Base-by-base conservation (phyloP, 345 rosid genomes). In the Litchi chinensis region DNA sequence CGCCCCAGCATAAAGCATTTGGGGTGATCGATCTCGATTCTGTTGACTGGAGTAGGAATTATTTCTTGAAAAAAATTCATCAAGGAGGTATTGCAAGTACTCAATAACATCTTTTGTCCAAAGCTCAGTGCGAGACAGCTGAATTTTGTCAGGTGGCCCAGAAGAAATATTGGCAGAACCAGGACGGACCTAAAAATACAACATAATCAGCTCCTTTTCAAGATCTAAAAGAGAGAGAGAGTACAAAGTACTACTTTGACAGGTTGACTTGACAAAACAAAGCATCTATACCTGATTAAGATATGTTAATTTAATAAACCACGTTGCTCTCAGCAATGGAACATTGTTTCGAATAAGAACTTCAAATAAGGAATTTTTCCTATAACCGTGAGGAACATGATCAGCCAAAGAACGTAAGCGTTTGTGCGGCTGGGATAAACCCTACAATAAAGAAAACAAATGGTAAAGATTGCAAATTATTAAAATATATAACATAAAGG, bases 31-130 rank as follows among this genome's bases (percentile, higher is more conserved):
- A 82, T 88, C 98, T 87, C 90, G 91, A 71, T 73, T 81, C 26
- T 88, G 89, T 80, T 87, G 92, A 83, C 84, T 84, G 80, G 93
- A 84, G 88, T 85, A 87, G 69, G 90, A 80, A 86, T 78, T 91
- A 81, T 85, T 91, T 82, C 85, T 91, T 22, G 92, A 83, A 74
- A 79, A 83, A 85, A 90, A 82, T 76, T 97, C 99, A 76, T 94
- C 97, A 83, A 94, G 79, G 72, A 97, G 93, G 84, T 65, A 71
- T 82, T 97, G 98, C 85, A 97, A 83, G 80, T 93, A 97, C 22
- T 94, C 98, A 85, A 91, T 86, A 79, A 97, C 91, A 86, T 97
- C 98, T 87, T 91, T 97, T 76, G 98, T 94, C 99, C 98, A 97
- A 54, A 89, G 88, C 82, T 97, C 99, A 67, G 98, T 79, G 48